phyloP scores from a whole-genome alignment of 371 early-diverging fungal species.

The Thermomucor indicae-seudaticae region DNA sequence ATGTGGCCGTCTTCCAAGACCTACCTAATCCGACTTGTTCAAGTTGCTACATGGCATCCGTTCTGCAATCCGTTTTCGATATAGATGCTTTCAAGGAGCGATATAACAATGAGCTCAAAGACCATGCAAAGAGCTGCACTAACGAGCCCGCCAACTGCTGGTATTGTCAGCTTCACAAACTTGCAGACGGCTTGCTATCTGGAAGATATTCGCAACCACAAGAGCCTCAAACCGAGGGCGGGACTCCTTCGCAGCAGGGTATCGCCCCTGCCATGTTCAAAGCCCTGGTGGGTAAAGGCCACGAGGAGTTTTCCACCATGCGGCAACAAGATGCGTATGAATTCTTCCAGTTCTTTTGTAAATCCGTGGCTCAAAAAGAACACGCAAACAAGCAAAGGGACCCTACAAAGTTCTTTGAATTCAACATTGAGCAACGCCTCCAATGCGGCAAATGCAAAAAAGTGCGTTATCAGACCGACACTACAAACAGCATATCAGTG shows the following conservation, averaged over 20 bases:
- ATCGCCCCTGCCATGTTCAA: slow-evolving; percentile 91
- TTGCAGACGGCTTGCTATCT: slow-evolving; percentile 85
- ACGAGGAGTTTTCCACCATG: slow-evolving; percentile 93
- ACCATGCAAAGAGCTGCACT: slow-evolving; percentile 68
- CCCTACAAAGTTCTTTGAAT: slow-evolving; percentile 77
- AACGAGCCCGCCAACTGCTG: slow-evolving; percentile 71
- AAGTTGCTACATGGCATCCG: slow-evolving; percentile 96
- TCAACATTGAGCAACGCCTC: slow-evolving; percentile 74
- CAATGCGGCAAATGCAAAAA: slow-evolving; percentile 80
- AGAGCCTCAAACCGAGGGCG: slow-evolving; percentile 30
- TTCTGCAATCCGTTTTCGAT: slow-evolving; percentile 82
- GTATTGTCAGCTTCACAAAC: slow-evolving; percentile 86
- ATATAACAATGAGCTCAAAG: slow-evolving; percentile 48
- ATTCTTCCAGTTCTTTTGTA: slow-evolving; percentile 79
- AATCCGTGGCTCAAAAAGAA: slow-evolving; percentile 73
- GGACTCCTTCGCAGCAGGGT: slow-evolving; percentile 57
- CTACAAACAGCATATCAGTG: slow-evolving; percentile 62
- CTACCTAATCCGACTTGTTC: neutral
- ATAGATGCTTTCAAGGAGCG: slow-evolving; percentile 64
- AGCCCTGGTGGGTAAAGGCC: slow-evolving; percentile 79
- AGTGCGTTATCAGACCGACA: slow-evolving; percentile 71
- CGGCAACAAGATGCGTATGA: slow-evolving; percentile 98
- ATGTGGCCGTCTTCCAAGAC: neutral
- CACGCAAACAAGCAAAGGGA: slow-evolving; percentile 48
- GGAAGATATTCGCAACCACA: slow-evolving; percentile 76